Percentiles rank a stretch among this genome's conserved stretches.
These are phyloP conservation scores for Rhodotorula mucilaginosa DNA, from an alignment of 1,284 basidiomycete genomes.

Conservation along the genomic window DNA sequence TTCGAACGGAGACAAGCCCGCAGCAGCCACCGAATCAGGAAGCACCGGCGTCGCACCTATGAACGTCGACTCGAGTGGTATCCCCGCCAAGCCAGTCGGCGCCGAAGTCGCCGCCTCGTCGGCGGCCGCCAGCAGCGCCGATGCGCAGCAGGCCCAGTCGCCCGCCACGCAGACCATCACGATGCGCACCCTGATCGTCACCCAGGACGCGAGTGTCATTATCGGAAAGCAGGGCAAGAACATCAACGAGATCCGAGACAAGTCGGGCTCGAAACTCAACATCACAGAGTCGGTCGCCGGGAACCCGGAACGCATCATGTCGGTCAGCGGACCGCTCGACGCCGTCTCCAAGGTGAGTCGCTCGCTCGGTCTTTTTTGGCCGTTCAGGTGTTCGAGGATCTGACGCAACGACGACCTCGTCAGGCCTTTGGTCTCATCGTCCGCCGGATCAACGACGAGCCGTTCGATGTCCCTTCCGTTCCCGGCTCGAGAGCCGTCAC, in stretches of 20 bases:
- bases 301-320: constrained; percentile 96
- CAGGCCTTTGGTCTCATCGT: constrained; percentile 99
- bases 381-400: too few species aligned
- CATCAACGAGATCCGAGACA: constrained; percentile 98
- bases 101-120: constrained; percentile 30
- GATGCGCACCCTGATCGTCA: constrained; percentile 72
- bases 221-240: constrained; percentile 95
- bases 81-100: constrained; percentile 20
- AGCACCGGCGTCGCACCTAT: constrained; percentile 17
- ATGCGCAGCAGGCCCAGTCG: constrained; percentile 13
- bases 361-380: too few species aligned
- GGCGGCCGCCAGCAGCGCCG: background rate
- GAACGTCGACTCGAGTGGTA: constrained; percentile 36
- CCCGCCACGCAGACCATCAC: constrained; percentile 31
- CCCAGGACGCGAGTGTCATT: constrained; percentile 98
- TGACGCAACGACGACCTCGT: background rate
- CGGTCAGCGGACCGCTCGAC: constrained; percentile 94
- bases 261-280: constrained; percentile 90
- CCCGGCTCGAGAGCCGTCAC: constrained; percentile 97
- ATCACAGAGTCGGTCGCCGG: constrained; percentile 95
- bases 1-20: background rate
- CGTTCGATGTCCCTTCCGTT: constrained; percentile 94
- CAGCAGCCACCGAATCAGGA: background rate
- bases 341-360: constrained; percentile 87
- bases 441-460: constrained; percentile 97